Base-by-base conservation (phyloP, 2,329 filamentous ascomycete species). In the Nemania sp. region DNA sequence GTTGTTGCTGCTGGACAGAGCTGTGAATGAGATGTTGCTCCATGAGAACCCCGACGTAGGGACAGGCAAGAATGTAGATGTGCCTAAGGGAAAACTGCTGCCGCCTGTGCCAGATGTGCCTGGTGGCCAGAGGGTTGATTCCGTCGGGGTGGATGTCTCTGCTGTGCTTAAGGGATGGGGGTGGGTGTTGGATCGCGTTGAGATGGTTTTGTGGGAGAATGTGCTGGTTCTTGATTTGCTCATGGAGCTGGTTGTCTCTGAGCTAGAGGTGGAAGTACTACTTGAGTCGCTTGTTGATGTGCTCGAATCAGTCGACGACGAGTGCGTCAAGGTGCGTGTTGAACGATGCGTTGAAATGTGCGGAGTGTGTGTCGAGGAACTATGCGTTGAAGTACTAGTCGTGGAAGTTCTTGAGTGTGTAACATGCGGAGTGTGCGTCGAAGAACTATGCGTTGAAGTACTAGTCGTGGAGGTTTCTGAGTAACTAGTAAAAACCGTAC, bases 11-110 rank as follows among this genome's bases (percentile, higher is more conserved):
- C 53, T 49, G 3, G 49, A 31, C 8, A 42, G 42, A 1, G 47
- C 24, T 1, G 56, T 60, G 49, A 55, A 58, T 1, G 57, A 55
- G 12, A 34, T 33, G 40, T 60, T 60, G 23, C 57, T 55, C 57
- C 57, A 60, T 1, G 57, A 57, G 30, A 54, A 39, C 9, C 57
- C 57, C 1, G 41, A 28, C n/a, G 14, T 52, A 2, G 40, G 26
- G 26, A 23, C 44, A 12, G 50, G 34, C 37, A 19, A 46, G 31
- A 48, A 22, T 12, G 24, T 39, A 5, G 51, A 50, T 19, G 49
- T 49, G 24, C 39, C 45, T 22, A 51, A 44, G 2, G 31, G 46
- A 20, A 19, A 6, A 20, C 37, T 34, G 15, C 22, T 26, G 30
- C 12, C 8, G 26, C 52, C 45, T n/a, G 52, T 20, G 8, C 36